These are phyloP conservation scores for Quercus agrifolia DNA, from an alignment of 306 rosid genomes.

Conservation along the genomic window DNA sequence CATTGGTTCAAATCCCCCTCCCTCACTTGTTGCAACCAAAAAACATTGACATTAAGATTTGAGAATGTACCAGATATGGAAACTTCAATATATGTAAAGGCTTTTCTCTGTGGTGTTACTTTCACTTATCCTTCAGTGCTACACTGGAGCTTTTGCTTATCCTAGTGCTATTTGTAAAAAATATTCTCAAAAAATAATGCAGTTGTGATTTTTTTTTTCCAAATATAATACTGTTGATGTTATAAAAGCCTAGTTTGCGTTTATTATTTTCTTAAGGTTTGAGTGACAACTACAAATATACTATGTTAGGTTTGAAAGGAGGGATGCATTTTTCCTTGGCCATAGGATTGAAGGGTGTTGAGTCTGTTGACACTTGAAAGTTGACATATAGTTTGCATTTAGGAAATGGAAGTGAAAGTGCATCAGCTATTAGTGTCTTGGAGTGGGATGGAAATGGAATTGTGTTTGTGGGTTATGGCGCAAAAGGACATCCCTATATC, in stretches of 20 bases:
- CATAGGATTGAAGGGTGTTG: too few species aligned
- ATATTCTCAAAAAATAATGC: background rate
- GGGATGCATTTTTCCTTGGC: too few species aligned
- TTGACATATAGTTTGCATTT: too few species aligned
- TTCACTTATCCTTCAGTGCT: conserved; percentile 1
- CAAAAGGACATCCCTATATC: too few species aligned
- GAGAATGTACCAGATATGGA: conserved; percentile 14
- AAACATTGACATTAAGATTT: conserved; percentile 22
- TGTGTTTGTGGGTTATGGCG: too few species aligned
- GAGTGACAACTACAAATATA: background rate
- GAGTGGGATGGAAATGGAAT: too few species aligned
- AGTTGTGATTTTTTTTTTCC: background rate
- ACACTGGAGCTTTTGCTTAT: background rate
- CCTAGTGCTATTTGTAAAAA: background rate
- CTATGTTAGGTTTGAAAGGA: too few species aligned
- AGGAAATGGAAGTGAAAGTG: too few species aligned
- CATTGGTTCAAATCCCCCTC: too few species aligned
- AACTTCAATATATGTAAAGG: conserved; percentile 3
- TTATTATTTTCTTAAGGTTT: background rate
- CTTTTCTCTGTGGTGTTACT: conserved; percentile 3
- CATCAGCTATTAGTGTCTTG: too few species aligned
- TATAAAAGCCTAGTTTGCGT: background rate
- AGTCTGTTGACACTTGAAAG: too few species aligned
- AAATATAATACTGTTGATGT: background rate
- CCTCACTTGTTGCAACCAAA: too few species aligned